These are phyloP conservation scores for Lophiotrema nucula DNA, from an alignment of 495 filamentous ascomycete species.

Conservation along the genomic window DNA sequence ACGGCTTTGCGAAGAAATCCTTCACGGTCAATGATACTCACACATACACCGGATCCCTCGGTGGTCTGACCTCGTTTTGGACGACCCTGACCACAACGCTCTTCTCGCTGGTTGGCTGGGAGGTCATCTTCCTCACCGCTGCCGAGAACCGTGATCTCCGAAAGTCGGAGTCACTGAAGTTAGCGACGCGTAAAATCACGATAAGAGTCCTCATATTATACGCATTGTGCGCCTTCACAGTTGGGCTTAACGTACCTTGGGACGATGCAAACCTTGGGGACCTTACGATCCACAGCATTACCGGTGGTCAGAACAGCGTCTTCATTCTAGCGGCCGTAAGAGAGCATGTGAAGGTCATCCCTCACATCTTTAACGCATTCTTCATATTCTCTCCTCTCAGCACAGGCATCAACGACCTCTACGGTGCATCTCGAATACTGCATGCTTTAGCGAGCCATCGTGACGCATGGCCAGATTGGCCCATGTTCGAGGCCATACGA, in stretches of 20 bases:
- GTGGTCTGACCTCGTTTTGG: slow-evolving; percentile 39
- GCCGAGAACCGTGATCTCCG: slow-evolving; percentile 47
- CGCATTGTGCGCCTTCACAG: slow-evolving; percentile 41
- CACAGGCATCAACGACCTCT: slow-evolving; percentile 47
- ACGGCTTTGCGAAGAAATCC: slow-evolving; percentile 32
- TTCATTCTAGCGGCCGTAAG: slow-evolving; percentile 49
- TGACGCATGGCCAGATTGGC: slow-evolving; percentile 41
- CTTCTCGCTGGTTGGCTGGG: slow-evolving; percentile 54
- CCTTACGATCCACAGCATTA: slow-evolving; percentile 37
- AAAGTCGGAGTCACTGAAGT: slow-evolving; percentile 49
- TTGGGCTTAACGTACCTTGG: slow-evolving; percentile 46
- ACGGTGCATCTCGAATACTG: slow-evolving; percentile 46
- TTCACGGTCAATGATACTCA: slow-evolving; percentile 22
- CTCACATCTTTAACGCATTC: slow-evolving; percentile 50
- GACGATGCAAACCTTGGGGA: slow-evolving; percentile 40
- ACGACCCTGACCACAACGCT: slow-evolving; percentile 46
- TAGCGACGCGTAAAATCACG: slow-evolving; percentile 49
- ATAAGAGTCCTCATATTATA: slow-evolving; percentile 49
- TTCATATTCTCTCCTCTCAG: slow-evolving; percentile 49
- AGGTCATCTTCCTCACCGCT: slow-evolving; percentile 46
- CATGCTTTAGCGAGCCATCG: slow-evolving; percentile 45
- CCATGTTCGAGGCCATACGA: slow-evolving; percentile 31
- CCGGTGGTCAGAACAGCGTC: slow-evolving; percentile 45
- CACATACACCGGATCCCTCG: slow-evolving; percentile 28
- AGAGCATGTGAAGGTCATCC: slow-evolving; percentile 41